Evolutionary conservation across 768 basidiomycete genomes (phyloP).

Genomic region (Roridomyces roridus): DNA sequence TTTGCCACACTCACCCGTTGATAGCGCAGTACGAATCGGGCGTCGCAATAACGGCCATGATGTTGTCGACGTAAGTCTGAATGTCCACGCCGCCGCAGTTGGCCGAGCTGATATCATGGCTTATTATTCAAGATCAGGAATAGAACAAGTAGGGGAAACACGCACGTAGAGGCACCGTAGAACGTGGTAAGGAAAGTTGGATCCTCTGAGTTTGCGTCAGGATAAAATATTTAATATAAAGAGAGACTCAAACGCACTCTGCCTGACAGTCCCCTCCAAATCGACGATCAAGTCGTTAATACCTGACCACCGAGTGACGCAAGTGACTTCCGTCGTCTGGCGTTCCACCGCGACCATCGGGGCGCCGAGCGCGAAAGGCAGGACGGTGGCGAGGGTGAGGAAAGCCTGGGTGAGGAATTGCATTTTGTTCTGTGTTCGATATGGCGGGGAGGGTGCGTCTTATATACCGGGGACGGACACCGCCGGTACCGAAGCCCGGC

Average conservation of each 20-base stretch:
- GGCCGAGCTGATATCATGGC: background rate
- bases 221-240: background rate
- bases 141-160: background rate
- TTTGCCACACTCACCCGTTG: slow-evolving; percentile 5
- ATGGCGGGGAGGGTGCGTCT: too few species aligned
- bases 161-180: slow-evolving; percentile 3
- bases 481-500: too few species aligned
- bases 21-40: slow-evolving; percentile 5
- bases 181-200: slow-evolving; percentile 8
- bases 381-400: background rate
- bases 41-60: slow-evolving; percentile 11
- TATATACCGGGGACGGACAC: too few species aligned
- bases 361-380: too few species aligned
- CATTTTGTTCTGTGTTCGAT: too few species aligned
- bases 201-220: background rate
- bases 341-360: too few species aligned
- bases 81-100: slow-evolving; percentile 4
- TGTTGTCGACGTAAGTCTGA: slow-evolving; percentile 7
- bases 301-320: slow-evolving; percentile 5
- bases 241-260: background rate
- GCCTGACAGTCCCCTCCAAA: background rate
- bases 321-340: slow-evolving; percentile 5
- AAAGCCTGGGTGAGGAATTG: too few species aligned
- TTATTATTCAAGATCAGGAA: background rate
- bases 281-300: slow-evolving; percentile 8